A percentile compares a stretch with the other conserved stretches of the same genome.
Evolutionary conservation across 164 flowering plant species (phyloP).

Genomic region (Houttuynia cordata): DNA sequence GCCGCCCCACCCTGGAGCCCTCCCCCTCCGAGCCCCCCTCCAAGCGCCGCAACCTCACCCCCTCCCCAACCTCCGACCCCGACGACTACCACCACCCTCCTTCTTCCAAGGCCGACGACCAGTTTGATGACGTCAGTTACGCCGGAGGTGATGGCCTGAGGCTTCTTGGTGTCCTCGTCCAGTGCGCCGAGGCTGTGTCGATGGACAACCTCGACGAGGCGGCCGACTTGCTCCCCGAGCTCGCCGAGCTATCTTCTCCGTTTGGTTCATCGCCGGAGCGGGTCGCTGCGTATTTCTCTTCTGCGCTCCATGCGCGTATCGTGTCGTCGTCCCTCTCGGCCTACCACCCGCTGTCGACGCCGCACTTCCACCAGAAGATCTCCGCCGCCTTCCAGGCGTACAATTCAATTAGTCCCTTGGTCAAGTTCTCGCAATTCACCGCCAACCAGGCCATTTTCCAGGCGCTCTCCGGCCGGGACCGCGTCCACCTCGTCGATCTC

Average conservation of each 20-base stretch:
- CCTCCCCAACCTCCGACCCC: not conserved
- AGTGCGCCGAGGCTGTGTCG: slow-evolving; percentile 83
- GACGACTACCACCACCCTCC: slow-evolving; percentile 1
- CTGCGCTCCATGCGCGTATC: slow-evolving; percentile 62
- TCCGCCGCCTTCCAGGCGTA: slow-evolving; percentile 57
- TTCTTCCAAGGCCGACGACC: not conserved
- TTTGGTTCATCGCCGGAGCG: slow-evolving; percentile 79
- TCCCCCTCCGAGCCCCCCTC: not conserved
- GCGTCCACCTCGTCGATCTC: slow-evolving; percentile 76
- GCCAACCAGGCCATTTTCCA: slow-evolving; percentile 82
- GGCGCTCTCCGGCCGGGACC: slow-evolving; percentile 49
- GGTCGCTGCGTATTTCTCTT: slow-evolving; percentile 76
- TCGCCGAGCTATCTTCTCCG: slow-evolving; percentile 70
- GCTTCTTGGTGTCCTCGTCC: slow-evolving; percentile 55
- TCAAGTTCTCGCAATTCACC: slow-evolving; percentile 89
- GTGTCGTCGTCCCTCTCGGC: slow-evolving; percentile 41
- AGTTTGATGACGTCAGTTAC: not conserved
- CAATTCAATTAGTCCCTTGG: slow-evolving; percentile 60
- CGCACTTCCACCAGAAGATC: slow-evolving; percentile 27
- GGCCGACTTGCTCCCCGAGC: slow-evolving; percentile 54
- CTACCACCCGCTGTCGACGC: slow-evolving; percentile 34
- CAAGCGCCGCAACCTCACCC: not conserved
- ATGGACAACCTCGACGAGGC: slow-evolving; percentile 57
- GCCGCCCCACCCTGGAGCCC: not conserved
- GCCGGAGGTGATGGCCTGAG: slow-evolving; percentile 29